phyloP scores from a whole-genome alignment of 495 filamentous ascomycete species.

The Evansstolkia leycettana region DNA sequence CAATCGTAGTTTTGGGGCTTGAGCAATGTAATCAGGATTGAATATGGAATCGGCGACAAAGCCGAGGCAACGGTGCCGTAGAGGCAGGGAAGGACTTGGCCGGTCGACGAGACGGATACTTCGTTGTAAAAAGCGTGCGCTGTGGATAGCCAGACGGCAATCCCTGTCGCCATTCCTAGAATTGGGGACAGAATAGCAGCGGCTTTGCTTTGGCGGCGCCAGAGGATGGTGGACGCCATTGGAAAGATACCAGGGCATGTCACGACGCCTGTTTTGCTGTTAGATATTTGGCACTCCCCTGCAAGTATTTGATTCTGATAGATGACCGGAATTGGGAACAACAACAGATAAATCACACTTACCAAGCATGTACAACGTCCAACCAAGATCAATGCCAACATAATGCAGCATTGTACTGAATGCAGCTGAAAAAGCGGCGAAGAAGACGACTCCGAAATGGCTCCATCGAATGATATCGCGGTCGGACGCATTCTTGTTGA shows the following conservation, averaged over 20 bases:
- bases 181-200: constrained; percentile 33
- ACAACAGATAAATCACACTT: constrained; percentile 3
- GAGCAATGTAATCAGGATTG: constrained; percentile 20
- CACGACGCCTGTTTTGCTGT: too few species aligned
- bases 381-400: constrained; percentile 21
- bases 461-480: constrained; percentile 22
- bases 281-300: too few species aligned
- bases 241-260: constrained; percentile 37
- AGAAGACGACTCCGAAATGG: constrained; percentile 33
- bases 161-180: constrained; percentile 25
- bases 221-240: constrained; percentile 37
- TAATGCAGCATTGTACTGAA: constrained; percentile 28
- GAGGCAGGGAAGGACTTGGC: constrained; percentile 28
- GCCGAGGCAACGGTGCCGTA: constrained; percentile 31
- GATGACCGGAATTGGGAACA: not conserved
- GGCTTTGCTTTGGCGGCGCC: constrained; percentile 30
- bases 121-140: constrained; percentile 28
- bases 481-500: constrained; percentile 29
- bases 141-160: constrained; percentile 36
- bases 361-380: constrained; percentile 30
- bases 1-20: constrained; percentile 24
- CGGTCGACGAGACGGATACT: constrained; percentile 34
- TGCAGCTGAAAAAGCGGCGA: constrained; percentile 25
- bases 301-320: not conserved
- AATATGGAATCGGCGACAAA: constrained; percentile 23